Base-by-base conservation (phyloP, 2,329 filamentous ascomycete species). In the Aspergillus costaricaensis region DNA sequence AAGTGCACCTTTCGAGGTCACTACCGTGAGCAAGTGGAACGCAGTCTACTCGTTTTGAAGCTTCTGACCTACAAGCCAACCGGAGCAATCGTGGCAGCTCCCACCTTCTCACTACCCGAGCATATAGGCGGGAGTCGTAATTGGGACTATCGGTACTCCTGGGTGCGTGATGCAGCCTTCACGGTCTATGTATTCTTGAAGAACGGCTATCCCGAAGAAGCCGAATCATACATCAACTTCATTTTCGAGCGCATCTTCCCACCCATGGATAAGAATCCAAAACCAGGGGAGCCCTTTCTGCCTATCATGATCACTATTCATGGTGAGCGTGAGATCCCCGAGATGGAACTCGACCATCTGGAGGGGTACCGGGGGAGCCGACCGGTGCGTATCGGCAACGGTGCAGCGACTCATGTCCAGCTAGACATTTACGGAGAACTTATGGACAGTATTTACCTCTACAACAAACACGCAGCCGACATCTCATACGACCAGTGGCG, bases 291-390 rank as follows among this genome's bases (percentile, higher is more conserved):
- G 85, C 86, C 84, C 0, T 73, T 75, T 57, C 76, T 93, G 38
- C 90, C 90, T 12, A 91, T 93, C 70, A 92, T 93, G 90, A 92
- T 92, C 71, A 91, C 88, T 43, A 92, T 93, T 65, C 83, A 86
- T 23, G 90, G 90, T 50, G 87, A 86, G 48, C 91, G 88, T 1
- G 86, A 91, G 41, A 90, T 92, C 39, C 88, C 89, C 0, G 90
- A 92, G 74, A 69, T 82, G 38, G 88, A 90, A 64, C 81, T 92
- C 5, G 74, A 80, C 55, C 90, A 93, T 66, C 81, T 93, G 2
- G 87, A 91, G 48, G 90, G 90, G 2, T 92, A 92, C 71, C 82
- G 86, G 55, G 83, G 85, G 25, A 92, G 89, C 72, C 83, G 78
- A 51, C 90, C 90, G 0, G 90, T 93, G 21, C 85, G 90, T 2